phyloP scores from a whole-genome alignment of 73 alveolate genomes.

The Paramecium sonneborni region DNA sequence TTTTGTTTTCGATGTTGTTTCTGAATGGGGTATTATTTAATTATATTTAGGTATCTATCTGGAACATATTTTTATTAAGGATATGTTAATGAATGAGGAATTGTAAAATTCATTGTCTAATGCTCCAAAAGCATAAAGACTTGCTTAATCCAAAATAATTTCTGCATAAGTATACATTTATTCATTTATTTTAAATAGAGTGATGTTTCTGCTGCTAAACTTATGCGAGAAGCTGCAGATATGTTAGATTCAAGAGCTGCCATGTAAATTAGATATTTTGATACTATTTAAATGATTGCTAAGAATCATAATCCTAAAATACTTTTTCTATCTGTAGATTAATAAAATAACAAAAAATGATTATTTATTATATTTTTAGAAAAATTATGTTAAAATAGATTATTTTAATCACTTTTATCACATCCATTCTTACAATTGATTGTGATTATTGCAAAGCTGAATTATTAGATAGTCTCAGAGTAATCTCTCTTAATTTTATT shows the following conservation, averaged over 20 bases:
- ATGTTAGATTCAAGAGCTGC: conserved; percentile 66
- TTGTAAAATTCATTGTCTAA: conserved; percentile 51
- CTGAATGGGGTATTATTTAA: conserved; percentile 40
- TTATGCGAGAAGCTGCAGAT: conserved; percentile 68
- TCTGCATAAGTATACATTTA: conserved; percentile 9
- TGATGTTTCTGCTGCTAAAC: conserved; percentile 62
- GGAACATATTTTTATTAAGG: conserved; percentile 62
- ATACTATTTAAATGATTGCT: conserved; percentile 34
- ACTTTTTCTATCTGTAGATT: conserved; percentile 32
- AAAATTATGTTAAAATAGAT: background rate
- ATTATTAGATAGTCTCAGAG: conserved; percentile 25
- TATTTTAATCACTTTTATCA: background rate
- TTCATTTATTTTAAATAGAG: background rate
- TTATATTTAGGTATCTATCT: conserved; percentile 39
- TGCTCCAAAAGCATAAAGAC: conserved; percentile 60
- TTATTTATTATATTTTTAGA: background rate
- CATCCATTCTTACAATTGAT: background rate
- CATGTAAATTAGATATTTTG: conserved; percentile 64
- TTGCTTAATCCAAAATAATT: conserved; percentile 64
- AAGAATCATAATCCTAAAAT: conserved; percentile 40
- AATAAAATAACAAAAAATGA: conserved; percentile 28
- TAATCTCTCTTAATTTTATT: background rate
- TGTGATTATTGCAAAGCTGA: conserved; percentile 11
- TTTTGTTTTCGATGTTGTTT: conserved; percentile 57
- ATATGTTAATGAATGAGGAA: conserved; percentile 53